Conservation (phyloP, 306 rosid genomes). For the Cicer bijugum region DNA sequence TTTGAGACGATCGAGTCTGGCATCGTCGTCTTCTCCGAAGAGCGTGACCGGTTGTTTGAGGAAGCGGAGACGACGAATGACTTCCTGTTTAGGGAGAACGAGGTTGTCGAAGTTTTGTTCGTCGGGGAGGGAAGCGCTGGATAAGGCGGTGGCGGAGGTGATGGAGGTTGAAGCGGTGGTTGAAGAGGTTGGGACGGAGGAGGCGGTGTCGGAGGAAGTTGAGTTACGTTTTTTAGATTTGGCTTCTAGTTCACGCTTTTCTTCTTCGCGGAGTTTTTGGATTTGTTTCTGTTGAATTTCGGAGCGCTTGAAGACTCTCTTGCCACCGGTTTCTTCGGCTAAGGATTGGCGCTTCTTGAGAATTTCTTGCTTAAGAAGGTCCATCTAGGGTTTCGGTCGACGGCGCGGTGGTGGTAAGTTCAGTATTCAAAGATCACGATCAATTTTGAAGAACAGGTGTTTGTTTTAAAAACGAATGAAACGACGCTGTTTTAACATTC, state of each 20-base stretch:
- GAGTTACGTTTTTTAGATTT: slow-evolving; percentile 66
- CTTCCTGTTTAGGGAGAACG: slow-evolving; percentile 83
- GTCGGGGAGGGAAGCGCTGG: slow-evolving; percentile 60
- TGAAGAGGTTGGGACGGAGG: slow-evolving; percentile 45
- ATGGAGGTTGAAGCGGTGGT: slow-evolving; percentile 43
- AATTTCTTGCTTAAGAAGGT: slow-evolving; percentile 80
- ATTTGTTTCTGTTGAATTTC: slow-evolving; percentile 84
- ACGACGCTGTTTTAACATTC: background rate
- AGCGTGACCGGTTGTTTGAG: slow-evolving; percentile 92
- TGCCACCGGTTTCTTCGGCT: slow-evolving; percentile 79
- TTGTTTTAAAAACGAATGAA: background rate
- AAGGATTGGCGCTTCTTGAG: slow-evolving; percentile 79
- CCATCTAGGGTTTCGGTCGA: slow-evolving; percentile 61
- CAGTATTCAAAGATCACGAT: background rate
- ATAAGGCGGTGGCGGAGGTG: slow-evolving; percentile 39
- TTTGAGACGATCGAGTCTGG: slow-evolving; percentile 83
- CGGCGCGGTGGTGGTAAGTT: slow-evolving; percentile 1
- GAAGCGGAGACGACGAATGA: slow-evolving; percentile 86
- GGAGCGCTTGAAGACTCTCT: slow-evolving; percentile 83
- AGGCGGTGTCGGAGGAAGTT: slow-evolving; percentile 45
- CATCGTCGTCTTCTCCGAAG: slow-evolving; percentile 90
- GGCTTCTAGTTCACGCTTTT: slow-evolving; percentile 87
- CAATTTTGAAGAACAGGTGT: background rate
- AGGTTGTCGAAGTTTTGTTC: slow-evolving; percentile 83
- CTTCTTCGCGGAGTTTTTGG: slow-evolving; percentile 90